A percentile compares a stretch with the other conserved stretches of the same genome.
Conservation (phyloP, 2,329 filamentous ascomycete species). For the Aspergillus candidus region DNA sequence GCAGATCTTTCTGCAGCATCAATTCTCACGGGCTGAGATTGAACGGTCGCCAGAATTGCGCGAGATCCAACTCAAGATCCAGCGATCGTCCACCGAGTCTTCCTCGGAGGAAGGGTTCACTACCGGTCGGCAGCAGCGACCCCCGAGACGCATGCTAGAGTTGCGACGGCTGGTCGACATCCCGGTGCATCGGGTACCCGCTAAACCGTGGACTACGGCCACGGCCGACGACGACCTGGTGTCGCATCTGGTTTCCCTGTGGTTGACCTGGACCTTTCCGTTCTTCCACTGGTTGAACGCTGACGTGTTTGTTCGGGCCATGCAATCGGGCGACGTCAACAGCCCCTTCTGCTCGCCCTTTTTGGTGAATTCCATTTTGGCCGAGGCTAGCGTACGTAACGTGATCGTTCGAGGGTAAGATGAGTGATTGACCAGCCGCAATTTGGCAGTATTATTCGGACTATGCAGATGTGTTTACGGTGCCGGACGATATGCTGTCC, state of each 20-base stretch:
- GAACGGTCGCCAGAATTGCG: slow-evolving; percentile 12
- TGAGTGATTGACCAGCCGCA: slow-evolving; percentile 1
- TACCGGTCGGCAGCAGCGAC: neutral
- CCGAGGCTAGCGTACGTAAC: slow-evolving; percentile 27
- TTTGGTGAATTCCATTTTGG: slow-evolving; percentile 31
- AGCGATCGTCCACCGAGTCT: slow-evolving; percentile 6
- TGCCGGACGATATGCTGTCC: slow-evolving; percentile 19
- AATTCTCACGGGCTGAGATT: slow-evolving; percentile 11
- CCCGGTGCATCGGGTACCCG: slow-evolving; percentile 21
- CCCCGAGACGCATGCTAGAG: slow-evolving; percentile 15
- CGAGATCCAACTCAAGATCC: slow-evolving; percentile 10
- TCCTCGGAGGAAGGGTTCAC: slow-evolving; percentile 2
- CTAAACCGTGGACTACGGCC: slow-evolving; percentile 29
- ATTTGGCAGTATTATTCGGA: slow-evolving; percentile 18
- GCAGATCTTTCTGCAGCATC: slow-evolving; percentile 12
- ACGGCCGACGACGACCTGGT: slow-evolving; percentile 28
- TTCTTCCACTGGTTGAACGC: slow-evolving; percentile 27
- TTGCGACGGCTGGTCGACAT: slow-evolving; percentile 22
- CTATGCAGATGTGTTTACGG: slow-evolving; percentile 22
- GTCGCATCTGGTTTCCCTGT: slow-evolving; percentile 29
- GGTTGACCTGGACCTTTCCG: slow-evolving; percentile 28
- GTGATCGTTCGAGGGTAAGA: neutral
- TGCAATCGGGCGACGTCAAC: slow-evolving; percentile 20
- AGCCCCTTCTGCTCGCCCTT: slow-evolving; percentile 29
- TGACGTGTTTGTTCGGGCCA: slow-evolving; percentile 25